Evolutionary conservation across 441 rosid species (phyloP).

Genomic region (Brassica hybrid): DNA sequence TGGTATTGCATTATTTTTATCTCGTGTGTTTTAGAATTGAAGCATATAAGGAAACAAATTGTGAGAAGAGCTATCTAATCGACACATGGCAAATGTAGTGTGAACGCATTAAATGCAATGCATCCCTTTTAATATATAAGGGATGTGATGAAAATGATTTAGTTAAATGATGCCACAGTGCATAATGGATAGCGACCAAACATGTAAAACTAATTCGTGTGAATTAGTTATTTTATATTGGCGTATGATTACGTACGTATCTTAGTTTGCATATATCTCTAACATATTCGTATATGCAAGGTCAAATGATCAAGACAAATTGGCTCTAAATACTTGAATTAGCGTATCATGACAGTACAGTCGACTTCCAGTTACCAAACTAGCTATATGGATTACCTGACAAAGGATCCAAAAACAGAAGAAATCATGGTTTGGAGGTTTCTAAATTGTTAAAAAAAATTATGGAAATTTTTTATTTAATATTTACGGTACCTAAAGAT

Average conservation of each 20-base stretch:
- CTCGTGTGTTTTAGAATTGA: too few relatives aligned
- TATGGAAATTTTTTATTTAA: too few relatives aligned
- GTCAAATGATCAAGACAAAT: neutral
- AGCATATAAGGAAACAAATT: too few relatives aligned
- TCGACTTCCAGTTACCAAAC: neutral
- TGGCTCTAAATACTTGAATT: neutral
- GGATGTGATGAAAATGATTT: neutral
- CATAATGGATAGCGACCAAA: constrained; percentile 4
- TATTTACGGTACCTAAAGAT: too few relatives aligned
- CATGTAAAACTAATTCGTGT: neutral
- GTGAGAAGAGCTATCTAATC: too few relatives aligned
- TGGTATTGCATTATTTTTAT: too few relatives aligned
- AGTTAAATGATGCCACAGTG: neutral
- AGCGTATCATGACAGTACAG: neutral
- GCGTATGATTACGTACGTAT: neutral
- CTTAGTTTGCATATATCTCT: neutral
- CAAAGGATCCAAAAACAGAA: neutral
- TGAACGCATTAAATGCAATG: too few relatives aligned
- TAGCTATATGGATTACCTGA: neutral
- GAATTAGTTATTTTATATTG: neutral
- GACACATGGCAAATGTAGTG: too few relatives aligned
- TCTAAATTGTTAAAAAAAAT: too few relatives aligned
- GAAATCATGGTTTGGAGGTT: neutral
- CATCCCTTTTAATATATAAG: too few relatives aligned
- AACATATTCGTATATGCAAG: neutral